phyloP scores from a whole-genome alignment of 2,329 filamentous ascomycete species.

The Ascochyta viciae-villosae region DNA sequence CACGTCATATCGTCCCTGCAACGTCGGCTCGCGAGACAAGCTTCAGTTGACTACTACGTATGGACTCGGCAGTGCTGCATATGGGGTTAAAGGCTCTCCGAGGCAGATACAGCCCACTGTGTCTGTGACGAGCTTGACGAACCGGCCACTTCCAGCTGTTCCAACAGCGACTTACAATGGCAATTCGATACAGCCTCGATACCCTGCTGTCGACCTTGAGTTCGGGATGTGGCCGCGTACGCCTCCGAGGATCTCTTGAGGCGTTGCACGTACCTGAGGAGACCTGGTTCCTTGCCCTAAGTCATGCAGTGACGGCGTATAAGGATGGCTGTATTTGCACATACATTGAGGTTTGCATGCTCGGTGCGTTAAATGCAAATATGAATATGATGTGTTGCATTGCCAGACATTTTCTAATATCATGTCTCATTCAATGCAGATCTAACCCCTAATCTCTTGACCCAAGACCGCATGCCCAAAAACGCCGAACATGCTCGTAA shows the following conservation, averaged over 20 bases:
- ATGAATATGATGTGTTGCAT: too few species aligned
- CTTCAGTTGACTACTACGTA: background rate
- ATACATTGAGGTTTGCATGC: too few species aligned
- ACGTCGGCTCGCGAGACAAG: background rate
- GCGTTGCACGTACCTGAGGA: background rate
- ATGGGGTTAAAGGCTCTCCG: background rate
- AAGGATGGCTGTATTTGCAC: too few species aligned
- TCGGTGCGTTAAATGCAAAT: too few species aligned
- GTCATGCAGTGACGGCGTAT: too few species aligned
- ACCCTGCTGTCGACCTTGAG: background rate
- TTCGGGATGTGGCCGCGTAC: conserved; percentile 1
- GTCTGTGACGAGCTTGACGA: background rate
- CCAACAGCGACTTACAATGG: background rate
- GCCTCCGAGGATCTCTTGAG: background rate
- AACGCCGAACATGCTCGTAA: conserved; percentile 18
- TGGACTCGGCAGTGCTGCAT: background rate
- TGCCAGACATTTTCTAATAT: background rate
- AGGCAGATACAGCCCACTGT: background rate
- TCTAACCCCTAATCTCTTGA: conserved; percentile 2
- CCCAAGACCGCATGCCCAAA: conserved; percentile 1
- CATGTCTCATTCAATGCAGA: conserved; percentile 11
- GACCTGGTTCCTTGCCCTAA: too few species aligned
- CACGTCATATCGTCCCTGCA: background rate
- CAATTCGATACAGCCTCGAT: background rate
- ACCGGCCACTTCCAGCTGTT: background rate